Base-by-base conservation (phyloP, 768 basidiomycete species). In the Agaricus sinodeliciosus region DNA sequence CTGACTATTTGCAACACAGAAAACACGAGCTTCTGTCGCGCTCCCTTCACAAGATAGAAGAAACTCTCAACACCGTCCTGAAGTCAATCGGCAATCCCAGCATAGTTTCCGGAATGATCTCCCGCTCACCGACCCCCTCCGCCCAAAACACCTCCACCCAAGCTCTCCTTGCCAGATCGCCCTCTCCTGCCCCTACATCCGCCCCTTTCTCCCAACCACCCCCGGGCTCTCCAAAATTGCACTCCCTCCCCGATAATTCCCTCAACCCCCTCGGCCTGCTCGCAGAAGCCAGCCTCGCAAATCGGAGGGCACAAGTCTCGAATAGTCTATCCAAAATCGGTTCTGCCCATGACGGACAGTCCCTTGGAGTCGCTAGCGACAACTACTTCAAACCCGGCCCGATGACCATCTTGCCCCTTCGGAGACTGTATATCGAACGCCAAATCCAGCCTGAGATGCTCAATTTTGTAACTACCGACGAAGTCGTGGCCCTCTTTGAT, bases 401-500 rank as follows among this genome's bases (percentile, higher is more conserved):
- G 0, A 92, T 94, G 82, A 89, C 87, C 4, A 90, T 92, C 42
- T 65, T 94, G 40, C 92, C 92, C 0, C 75, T 94, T 40, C 81
- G 90, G 27, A 75, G 89, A 48, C 67, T 93, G 54, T 89, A 83
- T 65, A 94, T 94, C 48, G 90, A 94, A 67, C 81, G 90, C 19
- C 88, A 94, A 65, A 71, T 94, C 27, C 92, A 94, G 60, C 94
- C 94, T 0, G 94, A 96, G 62, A 94, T 96, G 83, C 73, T 97
- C 37, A 90, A 75, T 58, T 94, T 95, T 58, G 86, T 92, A 2
- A 74, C 75, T 51, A 88, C 87, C 0, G 90, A 95, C 22, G 92
- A 98, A 63, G 94, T 97, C 37, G 82, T 93, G 16, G 87, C 84
- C 3, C 72, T 98, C 51, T 98, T 98, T 69, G 78, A 89, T 64